phyloP scores from a whole-genome alignment of 2,329 filamentous ascomycete species.

The Colletotrichum kahawae region DNA sequence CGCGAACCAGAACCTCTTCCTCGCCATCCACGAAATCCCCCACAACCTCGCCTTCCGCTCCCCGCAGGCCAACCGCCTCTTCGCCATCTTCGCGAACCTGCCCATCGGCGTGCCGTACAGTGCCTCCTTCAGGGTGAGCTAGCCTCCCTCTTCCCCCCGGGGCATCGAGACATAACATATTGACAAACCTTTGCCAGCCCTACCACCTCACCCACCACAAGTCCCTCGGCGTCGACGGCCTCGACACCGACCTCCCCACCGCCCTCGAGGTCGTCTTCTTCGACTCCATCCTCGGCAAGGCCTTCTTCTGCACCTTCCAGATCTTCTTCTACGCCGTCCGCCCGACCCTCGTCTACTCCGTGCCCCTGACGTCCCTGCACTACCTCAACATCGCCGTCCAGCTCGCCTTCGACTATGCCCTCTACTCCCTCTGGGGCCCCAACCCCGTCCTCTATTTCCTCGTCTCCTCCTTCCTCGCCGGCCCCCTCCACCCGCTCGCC shows the following conservation, averaged over 20 bases:
- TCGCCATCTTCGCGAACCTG: constrained; percentile 93
- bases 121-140: constrained; percentile 84
- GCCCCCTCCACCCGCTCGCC: constrained; percentile 90
- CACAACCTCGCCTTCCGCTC: constrained; percentile 95
- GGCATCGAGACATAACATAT: constrained; percentile 10
- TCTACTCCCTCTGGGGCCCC: constrained; percentile 66
- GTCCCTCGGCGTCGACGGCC: constrained; percentile 92
- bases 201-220: constrained; percentile 99
- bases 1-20: constrained; percentile 97
- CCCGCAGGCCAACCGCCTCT: constrained; percentile 77
- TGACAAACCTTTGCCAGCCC: constrained; percentile 57
- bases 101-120: constrained; percentile 97
- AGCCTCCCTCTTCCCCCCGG: background rate
- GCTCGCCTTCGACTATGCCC: constrained; percentile 74
- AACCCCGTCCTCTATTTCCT: constrained; percentile 82
- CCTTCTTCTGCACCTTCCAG: constrained; percentile 99
- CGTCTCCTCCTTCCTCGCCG: constrained; percentile 89
- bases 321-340: constrained; percentile 98
- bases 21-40: constrained; percentile 98
- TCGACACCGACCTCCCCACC: constrained; percentile 95
- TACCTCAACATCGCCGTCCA: constrained; percentile 81
- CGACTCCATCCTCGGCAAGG: constrained; percentile 93
- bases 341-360: constrained; percentile 90
- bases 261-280: constrained; percentile 90
- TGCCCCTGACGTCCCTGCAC: constrained; percentile 87